Evolutionary conservation across 2,329 filamentous ascomycete species (phyloP), one percentile per base, ranked within the genome.

Genomic region (Stachybotrys echinatus): DNA sequence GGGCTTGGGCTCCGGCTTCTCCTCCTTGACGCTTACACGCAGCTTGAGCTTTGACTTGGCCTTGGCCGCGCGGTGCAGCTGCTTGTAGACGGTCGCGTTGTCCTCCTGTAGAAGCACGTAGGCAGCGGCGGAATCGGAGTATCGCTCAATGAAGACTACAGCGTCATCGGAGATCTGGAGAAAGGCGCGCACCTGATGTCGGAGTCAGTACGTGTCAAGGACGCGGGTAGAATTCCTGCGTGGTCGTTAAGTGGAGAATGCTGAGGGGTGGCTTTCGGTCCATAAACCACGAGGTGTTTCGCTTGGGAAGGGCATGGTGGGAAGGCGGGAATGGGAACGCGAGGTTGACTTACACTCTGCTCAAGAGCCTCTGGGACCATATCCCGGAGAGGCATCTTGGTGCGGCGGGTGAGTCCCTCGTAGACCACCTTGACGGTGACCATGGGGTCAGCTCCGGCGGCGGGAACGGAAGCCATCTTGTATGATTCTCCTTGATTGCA

Each of bases 31-130:
- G 17, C 81, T 85, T 37, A 88, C 86, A 58, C 84, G 89, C 52
- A 99, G 81, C 70, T 94, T 92, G 59, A 99, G 85, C 84, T 97
- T 99, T 57, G 92, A 84, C 79, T 99, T 99, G 37, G 94, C 94
- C 76, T 96, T 99, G 56, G 94, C 94, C 58, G 94, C 94, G 62
- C 94, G 87, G 67, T 94, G 92, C 40, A 99, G 85, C 67, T 96
- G 94, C 77, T 96, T 97, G 79, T 96, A 99, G 62, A 95, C 89
- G 43, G 88, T 78, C 8, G 81, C 72, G 64, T 96, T 95, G 65
- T 77, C 76, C 54, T 83, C 76, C 67, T 96, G 87, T 52, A 99
- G 85, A 42, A 81, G 77, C 57, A 97, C 81, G 70, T 88, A 97
- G 56, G 84, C 76, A 43, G 79, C 87, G 56, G 90, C 89, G 56